Evolutionary conservation across 2,329 filamentous ascomycete genomes (phyloP).

Genomic region (Fusarium anguioides): DNA sequence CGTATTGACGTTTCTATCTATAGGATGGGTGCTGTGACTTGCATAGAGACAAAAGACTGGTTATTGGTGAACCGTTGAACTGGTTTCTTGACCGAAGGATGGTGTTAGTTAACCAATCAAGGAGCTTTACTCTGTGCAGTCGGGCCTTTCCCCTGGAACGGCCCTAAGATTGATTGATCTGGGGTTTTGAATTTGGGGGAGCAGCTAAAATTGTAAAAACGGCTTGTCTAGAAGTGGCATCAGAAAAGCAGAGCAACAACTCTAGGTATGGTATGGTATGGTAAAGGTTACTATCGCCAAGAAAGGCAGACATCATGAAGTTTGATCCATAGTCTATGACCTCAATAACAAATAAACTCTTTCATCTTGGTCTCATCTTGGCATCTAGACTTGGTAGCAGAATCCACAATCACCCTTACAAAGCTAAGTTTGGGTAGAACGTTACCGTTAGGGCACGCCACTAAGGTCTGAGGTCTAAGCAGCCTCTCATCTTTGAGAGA

Average conservation of each 20-base stretch:
- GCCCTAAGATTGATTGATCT: slow-evolving; percentile 43
- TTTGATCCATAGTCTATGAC: neutral
- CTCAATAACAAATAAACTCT: neutral
- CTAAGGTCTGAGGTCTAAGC: slow-evolving; percentile 3
- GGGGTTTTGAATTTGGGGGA: slow-evolving; percentile 26
- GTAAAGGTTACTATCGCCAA: slow-evolving; percentile 2
- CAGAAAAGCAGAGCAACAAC: neutral
- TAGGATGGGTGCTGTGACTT: neutral
- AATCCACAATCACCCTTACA: slow-evolving; percentile 5
- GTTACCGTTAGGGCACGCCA: slow-evolving; percentile 28
- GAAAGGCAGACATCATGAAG: neutral
- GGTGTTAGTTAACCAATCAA: slow-evolving; percentile 31
- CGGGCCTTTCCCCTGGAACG: slow-evolving; percentile 40
- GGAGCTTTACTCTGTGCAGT: slow-evolving; percentile 32
- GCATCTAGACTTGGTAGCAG: neutral
- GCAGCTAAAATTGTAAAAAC: neutral
- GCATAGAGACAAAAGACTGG: neutral
- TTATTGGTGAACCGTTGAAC: slow-evolving; percentile 9
- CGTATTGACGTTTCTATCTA: slow-evolving; percentile 14
- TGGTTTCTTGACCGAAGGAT: neutral
- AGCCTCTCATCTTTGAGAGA: slow-evolving; percentile 15
- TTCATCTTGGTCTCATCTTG: too few species aligned
- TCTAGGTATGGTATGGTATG: neutral
- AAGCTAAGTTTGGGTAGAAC: neutral
- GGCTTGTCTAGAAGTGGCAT: neutral